Percentiles rank a stretch among this genome's conserved stretches.
phyloP scores from a whole-genome alignment of 2,329 filamentous ascomycete species.

The Alternaria sp. region DNA sequence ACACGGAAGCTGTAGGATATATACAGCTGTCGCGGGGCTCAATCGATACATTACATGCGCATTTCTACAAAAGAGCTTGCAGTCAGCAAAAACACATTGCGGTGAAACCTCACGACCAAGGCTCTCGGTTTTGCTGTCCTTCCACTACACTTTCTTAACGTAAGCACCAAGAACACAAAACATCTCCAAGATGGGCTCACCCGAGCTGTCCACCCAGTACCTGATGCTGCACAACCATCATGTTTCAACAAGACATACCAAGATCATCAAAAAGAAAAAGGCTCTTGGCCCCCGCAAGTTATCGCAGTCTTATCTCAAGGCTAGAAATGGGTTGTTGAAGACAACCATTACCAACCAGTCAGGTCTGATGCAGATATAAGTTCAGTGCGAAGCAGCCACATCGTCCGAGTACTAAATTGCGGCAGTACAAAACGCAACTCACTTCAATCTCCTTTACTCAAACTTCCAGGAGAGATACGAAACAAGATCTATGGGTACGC shows the following conservation, averaged over 20 bases:
- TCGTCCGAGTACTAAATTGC: neutral
- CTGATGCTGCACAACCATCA: neutral
- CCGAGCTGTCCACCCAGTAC: neutral
- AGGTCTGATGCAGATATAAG: constrained; percentile 11
- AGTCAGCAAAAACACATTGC: neutral
- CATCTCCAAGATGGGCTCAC: neutral
- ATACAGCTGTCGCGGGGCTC: neutral
- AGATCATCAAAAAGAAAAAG: constrained; percentile 1
- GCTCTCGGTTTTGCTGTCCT: neutral
- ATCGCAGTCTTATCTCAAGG: neutral
- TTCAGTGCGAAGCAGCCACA: neutral
- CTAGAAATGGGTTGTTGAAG: constrained; percentile 12
- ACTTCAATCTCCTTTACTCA: constrained; percentile 20
- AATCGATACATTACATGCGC: neutral
- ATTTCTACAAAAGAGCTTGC: neutral
- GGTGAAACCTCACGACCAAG: neutral
- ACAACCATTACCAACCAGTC: neutral
- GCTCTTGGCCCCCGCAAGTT: neutral
- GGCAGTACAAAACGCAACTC: constrained; percentile 19
- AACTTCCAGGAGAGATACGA: constrained; percentile 24
- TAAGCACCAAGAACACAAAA: neutral
- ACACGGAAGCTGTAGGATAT: neutral
- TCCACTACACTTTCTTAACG: neutral
- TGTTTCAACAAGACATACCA: neutral
- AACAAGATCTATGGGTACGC: constrained; percentile 24